Conservation (phyloP, 176 grass and related monocot genomes). For the Tuctoria greenei region DNA sequence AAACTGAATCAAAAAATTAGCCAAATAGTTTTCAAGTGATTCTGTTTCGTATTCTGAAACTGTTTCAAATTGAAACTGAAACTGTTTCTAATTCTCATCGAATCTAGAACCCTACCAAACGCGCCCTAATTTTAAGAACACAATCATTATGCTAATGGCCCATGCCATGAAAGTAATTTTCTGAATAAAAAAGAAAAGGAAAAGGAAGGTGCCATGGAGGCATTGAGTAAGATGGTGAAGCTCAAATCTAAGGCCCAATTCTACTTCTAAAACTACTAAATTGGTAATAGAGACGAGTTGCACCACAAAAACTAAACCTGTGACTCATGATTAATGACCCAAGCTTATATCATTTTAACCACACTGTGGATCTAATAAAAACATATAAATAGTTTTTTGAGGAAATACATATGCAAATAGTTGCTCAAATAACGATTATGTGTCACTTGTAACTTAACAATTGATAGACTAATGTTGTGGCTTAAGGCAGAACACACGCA, state of each 20-base stretch:
- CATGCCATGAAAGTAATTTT: background rate
- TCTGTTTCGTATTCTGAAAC: too few species aligned
- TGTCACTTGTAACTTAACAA: background rate
- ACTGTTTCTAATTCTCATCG: too few species aligned
- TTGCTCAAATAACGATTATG: conserved; percentile 8
- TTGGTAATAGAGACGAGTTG: conserved; percentile 13
- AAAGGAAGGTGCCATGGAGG: background rate
- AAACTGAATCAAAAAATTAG: too few species aligned
- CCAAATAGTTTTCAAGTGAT: too few species aligned
- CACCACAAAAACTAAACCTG: background rate
- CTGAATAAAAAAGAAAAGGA: background rate
- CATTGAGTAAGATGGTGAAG: conserved; percentile 28
- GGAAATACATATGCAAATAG: too few species aligned
- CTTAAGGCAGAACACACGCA: too few species aligned
- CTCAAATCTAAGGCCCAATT: conserved; percentile 15
- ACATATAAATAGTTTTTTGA: too few species aligned
- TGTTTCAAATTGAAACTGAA: too few species aligned
- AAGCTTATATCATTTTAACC: background rate
- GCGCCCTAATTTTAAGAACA: conserved; percentile 17
- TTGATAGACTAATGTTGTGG: too few species aligned
- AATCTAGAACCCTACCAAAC: too few species aligned
- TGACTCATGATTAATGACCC: conserved; percentile 2
- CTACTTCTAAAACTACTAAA: conserved; percentile 4
- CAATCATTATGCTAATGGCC: conserved; percentile 1
- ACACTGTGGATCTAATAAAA: background rate